Conservation (phyloP, 768 basidiomycete genomes). For the Lyophyllum atratum region DNA sequence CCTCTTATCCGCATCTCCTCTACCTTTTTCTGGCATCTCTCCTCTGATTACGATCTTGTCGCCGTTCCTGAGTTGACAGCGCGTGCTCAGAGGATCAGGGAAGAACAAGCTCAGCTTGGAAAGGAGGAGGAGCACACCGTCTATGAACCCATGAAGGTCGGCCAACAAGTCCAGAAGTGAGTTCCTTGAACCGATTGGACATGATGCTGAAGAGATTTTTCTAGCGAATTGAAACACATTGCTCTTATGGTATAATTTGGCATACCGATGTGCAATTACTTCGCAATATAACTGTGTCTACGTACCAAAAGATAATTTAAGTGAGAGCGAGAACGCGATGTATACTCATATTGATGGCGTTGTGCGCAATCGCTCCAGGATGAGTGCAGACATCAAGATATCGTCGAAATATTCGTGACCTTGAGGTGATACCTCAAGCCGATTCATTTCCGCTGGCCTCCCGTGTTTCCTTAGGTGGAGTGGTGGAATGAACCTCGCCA, state of each 20-base stretch:
- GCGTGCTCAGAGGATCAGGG: conserved; percentile 47
- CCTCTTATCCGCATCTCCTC: conserved; percentile 95
- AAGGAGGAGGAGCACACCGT: conserved; percentile 41
- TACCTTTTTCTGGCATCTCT: conserved; percentile 95
- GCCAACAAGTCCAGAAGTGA: conserved; percentile 84
- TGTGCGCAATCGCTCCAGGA: conserved; percentile 42
- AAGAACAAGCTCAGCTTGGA: conserved; percentile 38
- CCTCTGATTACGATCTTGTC: conserved; percentile 77
- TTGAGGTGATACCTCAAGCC: conserved; percentile 38
- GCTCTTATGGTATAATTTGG: conserved; percentile 52
- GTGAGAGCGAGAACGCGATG: background rate
- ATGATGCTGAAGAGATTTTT: conserved; percentile 2
- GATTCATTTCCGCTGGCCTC: conserved; percentile 31
- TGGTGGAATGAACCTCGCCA: conserved; percentile 42
- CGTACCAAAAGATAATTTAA: background rate
- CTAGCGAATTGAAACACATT: conserved; percentile 80
- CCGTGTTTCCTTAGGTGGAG: conserved; percentile 34
- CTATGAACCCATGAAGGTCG: conserved; percentile 83
- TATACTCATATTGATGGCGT: conserved; percentile 28
- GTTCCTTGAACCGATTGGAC: conserved; percentile 19
- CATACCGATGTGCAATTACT: background rate
- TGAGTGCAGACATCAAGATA: conserved; percentile 41
- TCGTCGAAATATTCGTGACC: conserved; percentile 45
- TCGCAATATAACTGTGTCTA: background rate
- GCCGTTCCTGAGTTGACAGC: conserved; percentile 58